Evolutionary conservation across 768 basidiomycete species (phyloP), one percentile per base, ranked within the genome.

Genomic region (Collybiopsis luxurians): DNA sequence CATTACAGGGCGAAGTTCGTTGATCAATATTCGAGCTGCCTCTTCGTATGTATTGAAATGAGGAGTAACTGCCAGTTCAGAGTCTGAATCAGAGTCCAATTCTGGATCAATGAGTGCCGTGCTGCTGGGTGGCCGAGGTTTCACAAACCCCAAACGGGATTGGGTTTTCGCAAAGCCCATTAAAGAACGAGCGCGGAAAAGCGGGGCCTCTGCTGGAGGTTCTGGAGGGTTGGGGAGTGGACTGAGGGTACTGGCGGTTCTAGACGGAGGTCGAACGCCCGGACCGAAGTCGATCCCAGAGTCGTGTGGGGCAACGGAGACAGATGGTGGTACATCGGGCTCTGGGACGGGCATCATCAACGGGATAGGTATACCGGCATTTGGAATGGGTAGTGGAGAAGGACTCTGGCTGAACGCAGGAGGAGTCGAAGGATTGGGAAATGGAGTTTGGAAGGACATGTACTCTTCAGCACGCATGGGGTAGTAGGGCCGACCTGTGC

Each of bases 361-460:
- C 15, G 50, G 50, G 9, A 39, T 34, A 5, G 50, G 36, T 34
- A 49, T 30, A 36, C 28, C n/a, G n/a, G 31, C 6, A 13, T 34
- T 34, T 34, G 31, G 31, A 34, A 34, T 13, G 31, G 31, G 31
- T 6, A 34, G 5, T 5, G 31, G 31, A 34, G 31, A 34, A 34
- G 31, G 31, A 34, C 31, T 34, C 31, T 34, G 31, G 31, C 31
- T 34, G 31, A 34, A 13, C 13, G 31, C 31, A 34, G 31, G 31
- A 13, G 31, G 31, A 34, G 31, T 40, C 3, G 50, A 51, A 23
- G 36, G 50, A 39, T 51, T 39, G 5, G 50, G 50, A 39, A 51
- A 51, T 3, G 50, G 50, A 12, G 50, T 23, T 36, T 49, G 50
- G 17, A 51, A 51, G 36, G 50, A 51, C 50, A 51, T 51, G 36